Conservation (phyloP, 352 stramenopile species). For the Pelagophyceae sp. region DNA sequence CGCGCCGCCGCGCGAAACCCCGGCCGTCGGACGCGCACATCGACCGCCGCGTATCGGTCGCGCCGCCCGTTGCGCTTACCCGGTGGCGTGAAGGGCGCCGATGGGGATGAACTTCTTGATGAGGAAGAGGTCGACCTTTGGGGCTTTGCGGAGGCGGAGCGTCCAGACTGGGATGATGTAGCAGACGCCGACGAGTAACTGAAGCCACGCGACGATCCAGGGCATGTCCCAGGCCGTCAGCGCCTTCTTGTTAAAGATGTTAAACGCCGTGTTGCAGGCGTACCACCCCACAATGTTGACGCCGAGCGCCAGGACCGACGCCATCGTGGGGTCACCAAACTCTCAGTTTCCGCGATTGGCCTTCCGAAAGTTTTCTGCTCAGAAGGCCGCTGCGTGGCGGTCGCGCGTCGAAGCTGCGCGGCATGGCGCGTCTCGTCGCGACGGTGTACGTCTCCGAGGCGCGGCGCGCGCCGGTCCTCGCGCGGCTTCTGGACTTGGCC, state of each 20-base stretch:
- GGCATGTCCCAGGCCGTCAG: not conserved
- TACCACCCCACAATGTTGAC: conserved; percentile 14
- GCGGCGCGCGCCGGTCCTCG: not conserved
- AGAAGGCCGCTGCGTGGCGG: too few relatives aligned
- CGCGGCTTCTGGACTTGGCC: not conserved
- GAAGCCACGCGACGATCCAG: conserved; percentile 1
- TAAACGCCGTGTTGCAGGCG: conserved; percentile 5
- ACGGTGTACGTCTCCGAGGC: conserved; percentile 1
- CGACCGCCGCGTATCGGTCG: too few relatives aligned
- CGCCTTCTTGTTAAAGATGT: conserved; percentile 13
- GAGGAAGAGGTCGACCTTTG: not conserved
- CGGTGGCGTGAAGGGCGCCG: not conserved
- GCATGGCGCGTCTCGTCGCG: not conserved
- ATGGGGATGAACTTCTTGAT: not conserved
- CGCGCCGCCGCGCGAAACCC: too few relatives aligned
- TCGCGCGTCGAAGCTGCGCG: too few relatives aligned
- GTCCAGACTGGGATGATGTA: not conserved
- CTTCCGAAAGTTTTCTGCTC: too few relatives aligned
- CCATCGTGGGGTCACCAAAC: too few relatives aligned
- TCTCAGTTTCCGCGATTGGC: too few relatives aligned
- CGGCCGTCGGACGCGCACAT: too few relatives aligned
- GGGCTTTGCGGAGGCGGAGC: not conserved
- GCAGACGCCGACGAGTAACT: conserved; percentile 1
- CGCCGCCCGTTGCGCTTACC: not conserved
- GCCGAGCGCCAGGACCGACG: not conserved